Conservation (phyloP, 805 yeast species). For the Saturnispora quitensis region DNA sequence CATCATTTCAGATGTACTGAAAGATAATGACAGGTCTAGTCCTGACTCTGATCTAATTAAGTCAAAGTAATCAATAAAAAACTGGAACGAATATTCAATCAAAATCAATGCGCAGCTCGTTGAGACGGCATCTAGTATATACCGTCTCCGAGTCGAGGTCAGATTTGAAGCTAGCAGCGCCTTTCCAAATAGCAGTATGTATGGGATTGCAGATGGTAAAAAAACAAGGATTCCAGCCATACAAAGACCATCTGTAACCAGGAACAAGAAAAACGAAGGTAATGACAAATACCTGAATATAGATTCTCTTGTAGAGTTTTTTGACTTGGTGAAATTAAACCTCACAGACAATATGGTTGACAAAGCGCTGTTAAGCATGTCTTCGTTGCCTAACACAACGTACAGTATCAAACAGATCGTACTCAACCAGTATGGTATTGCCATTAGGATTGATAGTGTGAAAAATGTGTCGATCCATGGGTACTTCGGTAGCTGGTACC, state of each 20-base stretch:
- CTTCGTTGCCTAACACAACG: constrained; percentile 20
- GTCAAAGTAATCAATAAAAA: constrained; percentile 10
- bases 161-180: constrained; percentile 28
- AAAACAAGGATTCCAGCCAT: constrained; percentile 14
- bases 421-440: constrained; percentile 24
- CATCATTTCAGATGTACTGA: constrained; percentile 6
- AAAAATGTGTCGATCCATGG: constrained; percentile 6
- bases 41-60: constrained; percentile 9
- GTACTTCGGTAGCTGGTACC: not conserved
- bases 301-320: not conserved
- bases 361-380: constrained; percentile 21
- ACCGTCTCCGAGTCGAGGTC: constrained; percentile 23
- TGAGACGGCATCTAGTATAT: constrained; percentile 23
- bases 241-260: constrained; percentile 16
- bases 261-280: constrained; percentile 7
- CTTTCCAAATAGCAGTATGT: constrained; percentile 24
- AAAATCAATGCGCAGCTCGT: constrained; percentile 18
- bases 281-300: constrained; percentile 3
- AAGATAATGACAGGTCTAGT: not conserved
- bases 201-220: constrained; percentile 21
- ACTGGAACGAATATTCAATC: constrained; percentile 12
- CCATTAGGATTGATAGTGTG: constrained; percentile 12
- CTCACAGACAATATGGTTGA: constrained; percentile 22
- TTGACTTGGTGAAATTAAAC: constrained; percentile 15
- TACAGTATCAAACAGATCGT: constrained; percentile 16